A percentile compares a stretch with the other conserved stretches of the same genome.
These are phyloP conservation scores for Escovopsis sp. DNA, from an alignment of 2,329 filamentous ascomycete species.

Conservation along the genomic window DNA sequence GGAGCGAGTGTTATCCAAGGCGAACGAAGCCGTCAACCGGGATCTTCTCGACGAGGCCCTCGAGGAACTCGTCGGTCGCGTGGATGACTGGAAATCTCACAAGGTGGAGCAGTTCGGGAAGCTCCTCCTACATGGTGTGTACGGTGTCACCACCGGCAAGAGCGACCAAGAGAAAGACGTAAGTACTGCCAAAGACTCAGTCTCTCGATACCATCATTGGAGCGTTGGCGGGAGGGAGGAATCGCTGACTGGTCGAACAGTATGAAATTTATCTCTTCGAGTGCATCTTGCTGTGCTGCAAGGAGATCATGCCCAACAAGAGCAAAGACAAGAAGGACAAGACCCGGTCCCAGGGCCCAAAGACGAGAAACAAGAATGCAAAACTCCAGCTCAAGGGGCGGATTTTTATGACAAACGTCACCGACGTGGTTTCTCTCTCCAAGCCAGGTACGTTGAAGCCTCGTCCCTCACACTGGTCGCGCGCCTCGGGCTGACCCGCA, in stretches of 20 bases:
- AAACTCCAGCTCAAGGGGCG: conserved; percentile 91
- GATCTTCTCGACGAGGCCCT: conserved; percentile 75
- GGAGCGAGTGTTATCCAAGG: conserved; percentile 65
- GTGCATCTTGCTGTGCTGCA: conserved; percentile 89
- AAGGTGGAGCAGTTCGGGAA: conserved; percentile 83
- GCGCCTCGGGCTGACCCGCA: background rate
- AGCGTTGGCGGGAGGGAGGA: background rate
- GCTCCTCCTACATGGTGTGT: conserved; percentile 74
- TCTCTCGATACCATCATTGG: too few relatives aligned
- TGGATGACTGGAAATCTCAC: conserved; percentile 96
- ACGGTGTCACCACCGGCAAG: conserved; percentile 79
- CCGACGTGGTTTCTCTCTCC: conserved; percentile 73
- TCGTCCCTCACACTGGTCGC: background rate
- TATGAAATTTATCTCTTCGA: conserved; percentile 98
- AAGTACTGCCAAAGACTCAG: conserved; percentile 18
- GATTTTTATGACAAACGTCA: conserved; percentile 99
- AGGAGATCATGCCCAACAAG: conserved; percentile 80
- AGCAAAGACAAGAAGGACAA: conserved; percentile 62
- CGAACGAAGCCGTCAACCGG: conserved; percentile 81
- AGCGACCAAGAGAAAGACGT: conserved; percentile 88
- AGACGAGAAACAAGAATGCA: conserved; percentile 48
- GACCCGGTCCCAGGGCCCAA: conserved; percentile 40
- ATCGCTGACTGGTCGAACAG: conserved; percentile 27
- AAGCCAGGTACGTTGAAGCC: conserved; percentile 57
- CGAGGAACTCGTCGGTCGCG: conserved; percentile 63